Base-by-base conservation (phyloP, 345 rosid genomes). In the Eucalyptus grandis region DNA sequence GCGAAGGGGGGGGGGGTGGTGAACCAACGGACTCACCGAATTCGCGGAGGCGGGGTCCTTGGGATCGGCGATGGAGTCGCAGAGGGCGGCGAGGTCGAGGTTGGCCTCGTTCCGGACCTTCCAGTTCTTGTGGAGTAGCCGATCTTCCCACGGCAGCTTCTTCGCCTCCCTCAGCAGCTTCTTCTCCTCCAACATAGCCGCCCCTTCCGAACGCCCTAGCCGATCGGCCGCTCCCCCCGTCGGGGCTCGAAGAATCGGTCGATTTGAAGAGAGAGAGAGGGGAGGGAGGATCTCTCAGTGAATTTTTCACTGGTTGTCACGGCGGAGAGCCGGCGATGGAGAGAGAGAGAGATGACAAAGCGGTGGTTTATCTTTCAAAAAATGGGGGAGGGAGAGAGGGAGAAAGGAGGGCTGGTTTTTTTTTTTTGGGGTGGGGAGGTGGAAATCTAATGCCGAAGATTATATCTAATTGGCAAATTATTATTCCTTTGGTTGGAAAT, bases 121-220 rank as follows among this genome's bases (percentile, higher is more conserved):
- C 99, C 99, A 98, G 91, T 95, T 98, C 95, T 97, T 98, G 94
- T 98, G 99, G 30, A 94, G 89, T 53, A 98, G 90, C 49, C 99
- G 98, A 96, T 96, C 99, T 90, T 98, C 99, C 99, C 99, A 98
- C 21, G 99, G 98, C 88, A 98, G 94, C 86, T 98, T 98, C 96
- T 96, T 98, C 86, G 99, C 99, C 93, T 98, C 99, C 92, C 94
- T 96, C 91, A 98, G 90, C 89, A 97, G 89, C 92, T 95, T 98
- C 91, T 98, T 99, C 90, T 98, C 99, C 91, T 98, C 99, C 53
- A 99, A 95, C 99, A 97, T 97, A 93, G 88, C 91, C 88, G 49
- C 89, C 49, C 46, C 88, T 81, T 56, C 87, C 87, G 86, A 72
- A 34, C 9, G 43, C 21, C 87, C 87, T 85, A 88, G 11, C 11